phyloP scores from a whole-genome alignment of 495 filamentous ascomycete species.

The Aspergillus taichungensis region DNA sequence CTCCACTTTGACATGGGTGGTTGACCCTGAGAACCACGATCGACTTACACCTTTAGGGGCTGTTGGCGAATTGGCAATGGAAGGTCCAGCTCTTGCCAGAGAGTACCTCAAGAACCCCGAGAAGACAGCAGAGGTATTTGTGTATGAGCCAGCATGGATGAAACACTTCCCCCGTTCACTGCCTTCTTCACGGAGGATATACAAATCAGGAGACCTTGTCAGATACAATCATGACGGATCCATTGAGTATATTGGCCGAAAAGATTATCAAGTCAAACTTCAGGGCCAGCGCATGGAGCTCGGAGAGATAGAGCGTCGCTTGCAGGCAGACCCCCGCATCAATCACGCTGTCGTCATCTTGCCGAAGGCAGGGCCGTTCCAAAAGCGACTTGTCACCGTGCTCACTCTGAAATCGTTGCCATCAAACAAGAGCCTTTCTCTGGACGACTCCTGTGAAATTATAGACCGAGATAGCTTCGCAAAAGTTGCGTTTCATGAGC shows the following conservation, averaged over 20 bases:
- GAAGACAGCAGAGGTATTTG: slow-evolving; percentile 42
- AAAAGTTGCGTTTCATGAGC: slow-evolving; percentile 14
- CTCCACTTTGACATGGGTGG: slow-evolving; percentile 45
- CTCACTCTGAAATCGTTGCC: slow-evolving; percentile 29
- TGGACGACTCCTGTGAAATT: slow-evolving; percentile 28
- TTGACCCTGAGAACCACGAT: slow-evolving; percentile 41
- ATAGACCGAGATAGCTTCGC: slow-evolving; percentile 18
- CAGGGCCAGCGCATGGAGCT: slow-evolving; percentile 62
- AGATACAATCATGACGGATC: slow-evolving; percentile 46
- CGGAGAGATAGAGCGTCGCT: slow-evolving; percentile 39
- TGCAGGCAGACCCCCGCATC: slow-evolving; percentile 22
- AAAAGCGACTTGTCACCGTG: slow-evolving; percentile 34
- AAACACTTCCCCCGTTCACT: slow-evolving; percentile 14
- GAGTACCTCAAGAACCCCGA: slow-evolving; percentile 46
- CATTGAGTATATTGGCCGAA: slow-evolving; percentile 47
- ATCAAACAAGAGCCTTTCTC: slow-evolving; percentile 21
- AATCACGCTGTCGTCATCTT: slow-evolving; percentile 41
- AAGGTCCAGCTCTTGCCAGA: slow-evolving; percentile 39
- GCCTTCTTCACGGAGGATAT: slow-evolving; percentile 25
- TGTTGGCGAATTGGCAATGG: slow-evolving; percentile 45
- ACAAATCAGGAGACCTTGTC: slow-evolving; percentile 45
- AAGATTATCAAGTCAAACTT: slow-evolving; percentile 59
- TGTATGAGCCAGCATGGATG: slow-evolving; percentile 30
- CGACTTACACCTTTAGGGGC: slow-evolving; percentile 42
- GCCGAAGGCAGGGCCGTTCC: slow-evolving; percentile 30